Evolutionary conservation across 768 basidiomycete species (phyloP).

Genomic region (Leccinum longicurvipes): DNA sequence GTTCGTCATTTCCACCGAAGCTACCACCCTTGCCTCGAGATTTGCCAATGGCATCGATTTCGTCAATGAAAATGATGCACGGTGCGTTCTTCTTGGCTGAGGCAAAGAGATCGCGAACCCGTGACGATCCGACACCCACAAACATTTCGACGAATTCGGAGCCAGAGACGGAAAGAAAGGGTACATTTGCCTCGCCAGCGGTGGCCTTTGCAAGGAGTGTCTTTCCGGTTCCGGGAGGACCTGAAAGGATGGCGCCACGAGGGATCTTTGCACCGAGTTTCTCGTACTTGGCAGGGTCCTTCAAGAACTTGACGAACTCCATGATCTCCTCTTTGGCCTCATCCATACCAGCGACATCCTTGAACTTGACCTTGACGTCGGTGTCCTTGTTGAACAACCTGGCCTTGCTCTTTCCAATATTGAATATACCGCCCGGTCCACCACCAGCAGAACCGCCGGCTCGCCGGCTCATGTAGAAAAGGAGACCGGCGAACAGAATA

Average conservation of each 20-base stretch:
- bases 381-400: constrained; percentile 97
- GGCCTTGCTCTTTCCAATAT: constrained; percentile 92
- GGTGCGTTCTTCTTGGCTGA: constrained; percentile 98
- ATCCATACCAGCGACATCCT: constrained; percentile 99
- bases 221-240: constrained; percentile 97
- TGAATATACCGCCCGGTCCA: constrained; percentile 89
- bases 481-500: constrained; percentile 82
- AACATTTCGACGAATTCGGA: constrained; percentile 99
- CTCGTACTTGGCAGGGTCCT: constrained; percentile 92
- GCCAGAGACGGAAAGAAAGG: constrained; percentile 97
- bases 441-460: constrained; percentile 58
- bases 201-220: constrained; percentile 97
- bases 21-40: constrained; percentile 73
- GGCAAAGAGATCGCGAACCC: constrained; percentile 96
- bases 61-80: constrained; percentile 98
- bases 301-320: constrained; percentile 99
- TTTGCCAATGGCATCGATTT: constrained; percentile 99
- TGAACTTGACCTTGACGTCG: constrained; percentile 89
- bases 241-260: constrained; percentile 90
- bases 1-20: constrained; percentile 94
- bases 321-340: constrained; percentile 99
- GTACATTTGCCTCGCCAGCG: constrained; percentile 95
- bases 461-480: constrained; percentile 82
- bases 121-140: constrained; percentile 96
- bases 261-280: constrained; percentile 97